phyloP scores from a whole-genome alignment of 148 eudicot species.

The Heliamphora exappendiculata region DNA sequence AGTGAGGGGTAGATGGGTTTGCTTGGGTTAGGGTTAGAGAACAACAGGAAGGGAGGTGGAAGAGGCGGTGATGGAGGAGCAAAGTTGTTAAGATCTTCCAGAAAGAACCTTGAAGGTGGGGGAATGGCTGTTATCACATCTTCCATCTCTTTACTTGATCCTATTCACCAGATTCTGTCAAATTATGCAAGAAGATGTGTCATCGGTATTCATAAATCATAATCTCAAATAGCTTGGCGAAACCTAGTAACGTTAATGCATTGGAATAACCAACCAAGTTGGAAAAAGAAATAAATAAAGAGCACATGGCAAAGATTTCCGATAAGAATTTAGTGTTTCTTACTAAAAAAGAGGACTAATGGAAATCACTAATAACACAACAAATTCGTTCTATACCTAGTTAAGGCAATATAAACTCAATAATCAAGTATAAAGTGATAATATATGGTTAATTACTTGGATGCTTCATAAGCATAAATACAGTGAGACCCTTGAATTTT shows the following conservation, averaged over 20 bases:
- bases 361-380: background rate
- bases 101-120: slow-evolving; percentile 87
- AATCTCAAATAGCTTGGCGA: background rate
- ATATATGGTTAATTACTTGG: background rate
- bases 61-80: slow-evolving; percentile 57
- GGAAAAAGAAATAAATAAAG: background rate
- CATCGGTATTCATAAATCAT: background rate
- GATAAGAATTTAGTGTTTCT: background rate
- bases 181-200: slow-evolving; percentile 9
- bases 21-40: slow-evolving; percentile 39
- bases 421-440: background rate
- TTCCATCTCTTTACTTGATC: slow-evolving; percentile 49
- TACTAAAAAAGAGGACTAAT: too few species aligned
- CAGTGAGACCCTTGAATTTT: background rate
- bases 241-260: background rate
- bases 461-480: background rate
- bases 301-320: background rate
- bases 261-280: background rate
- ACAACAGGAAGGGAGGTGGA: slow-evolving; percentile 58
- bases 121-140: slow-evolving; percentile 87
- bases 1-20: slow-evolving; percentile 59
- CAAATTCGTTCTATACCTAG: background rate
- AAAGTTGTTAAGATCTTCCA: slow-evolving; percentile 90
- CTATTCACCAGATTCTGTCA: slow-evolving; percentile 29
- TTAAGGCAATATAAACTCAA: background rate